Evolutionary conservation across 2,329 filamentous ascomycete genomes (phyloP), one percentile per base, ranked within the genome.

Genomic region (Cladophialophora chaetospira): DNA sequence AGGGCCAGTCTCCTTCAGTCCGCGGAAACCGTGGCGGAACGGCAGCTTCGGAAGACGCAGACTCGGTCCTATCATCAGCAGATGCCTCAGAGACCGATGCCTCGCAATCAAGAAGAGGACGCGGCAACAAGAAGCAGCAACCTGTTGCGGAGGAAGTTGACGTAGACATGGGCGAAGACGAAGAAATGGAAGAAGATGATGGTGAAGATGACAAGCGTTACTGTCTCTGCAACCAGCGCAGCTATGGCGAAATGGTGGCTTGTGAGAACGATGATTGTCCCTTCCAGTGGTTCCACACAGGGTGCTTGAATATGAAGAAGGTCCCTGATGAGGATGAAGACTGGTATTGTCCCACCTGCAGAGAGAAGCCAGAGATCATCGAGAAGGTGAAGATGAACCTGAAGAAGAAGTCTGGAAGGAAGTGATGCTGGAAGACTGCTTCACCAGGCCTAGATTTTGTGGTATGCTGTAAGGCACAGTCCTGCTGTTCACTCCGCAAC

Each of bases 271-370:
- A 84, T 33, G 75, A 78, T 55, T 87, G 84, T 71, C 78, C 80
- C 10, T 80, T 82, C 61, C 83, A 87, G 68, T 87, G 84, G 84
- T 87, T 87, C 70, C 84, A 87, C 74, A 78, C 85, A 69, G 81
- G 79, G 36, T 87, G 84, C 65, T 82, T 86, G 49, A 81, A 82
- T 17, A 72, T 87, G 65, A 82, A 79, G 40, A 79, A 81, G 64
- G 80, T 84, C 63, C 84, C 84, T 0, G 75, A 76, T 45, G 80
- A 81, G 1, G 76, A 77, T 47, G 80, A 81, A 57, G 80, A 79
- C 46, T 83, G 80, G 80, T 83, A 77, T 68, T 83, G 80, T 68
- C 75, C 76, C 40, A 77, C 80, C 60, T 83, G 80, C 67, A 67
- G 73, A 57, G 67, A 73, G 56, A 71, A 70, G 55, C 66, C 64